Conservation (phyloP, 2,329 filamentous ascomycete genomes). For the Berkeleyomyces rouxiae region DNA sequence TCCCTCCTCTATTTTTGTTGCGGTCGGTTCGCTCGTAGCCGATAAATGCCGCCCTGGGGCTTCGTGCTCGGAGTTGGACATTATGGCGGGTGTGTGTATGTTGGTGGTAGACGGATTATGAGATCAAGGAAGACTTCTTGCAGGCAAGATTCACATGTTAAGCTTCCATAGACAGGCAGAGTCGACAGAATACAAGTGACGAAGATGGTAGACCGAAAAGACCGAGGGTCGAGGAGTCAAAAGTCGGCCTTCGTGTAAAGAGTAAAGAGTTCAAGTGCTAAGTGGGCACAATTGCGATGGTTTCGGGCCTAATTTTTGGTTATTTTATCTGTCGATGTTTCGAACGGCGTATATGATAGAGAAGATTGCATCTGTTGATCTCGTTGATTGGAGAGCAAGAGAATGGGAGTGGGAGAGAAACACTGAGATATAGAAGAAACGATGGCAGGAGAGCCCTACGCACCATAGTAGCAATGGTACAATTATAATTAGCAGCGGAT, state of each 20-base stretch:
- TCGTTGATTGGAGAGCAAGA: not conserved
- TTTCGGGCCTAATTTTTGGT: too few relatives aligned
- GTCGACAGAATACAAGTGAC: not conserved
- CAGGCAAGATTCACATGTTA: not conserved
- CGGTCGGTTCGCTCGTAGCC: not conserved
- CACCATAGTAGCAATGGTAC: too few relatives aligned
- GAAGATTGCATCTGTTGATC: not conserved
- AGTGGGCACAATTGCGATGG: too few relatives aligned
- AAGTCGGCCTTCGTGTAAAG: too few relatives aligned
- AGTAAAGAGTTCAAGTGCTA: too few relatives aligned
- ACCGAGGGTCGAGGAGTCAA: too few relatives aligned
- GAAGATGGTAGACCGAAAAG: not conserved
- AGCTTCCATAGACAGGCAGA: not conserved
- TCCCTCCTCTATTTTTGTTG: not conserved
- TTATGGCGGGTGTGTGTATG: not conserved
- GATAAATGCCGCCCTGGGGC: not conserved
- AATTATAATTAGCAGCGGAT: too few relatives aligned
- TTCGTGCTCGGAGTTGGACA: not conserved
- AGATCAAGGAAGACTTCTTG: not conserved
- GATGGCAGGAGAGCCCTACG: not conserved
- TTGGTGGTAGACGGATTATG: not conserved
- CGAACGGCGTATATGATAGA: not conserved
- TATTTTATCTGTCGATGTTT: too few relatives aligned
- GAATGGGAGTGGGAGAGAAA: not conserved
- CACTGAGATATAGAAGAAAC: conserved; percentile 1